Evolutionary conservation across 2,329 filamentous ascomycete genomes (phyloP), one percentile per base, ranked within the genome.

Genomic region (Alternaria angustiovoidea): DNA sequence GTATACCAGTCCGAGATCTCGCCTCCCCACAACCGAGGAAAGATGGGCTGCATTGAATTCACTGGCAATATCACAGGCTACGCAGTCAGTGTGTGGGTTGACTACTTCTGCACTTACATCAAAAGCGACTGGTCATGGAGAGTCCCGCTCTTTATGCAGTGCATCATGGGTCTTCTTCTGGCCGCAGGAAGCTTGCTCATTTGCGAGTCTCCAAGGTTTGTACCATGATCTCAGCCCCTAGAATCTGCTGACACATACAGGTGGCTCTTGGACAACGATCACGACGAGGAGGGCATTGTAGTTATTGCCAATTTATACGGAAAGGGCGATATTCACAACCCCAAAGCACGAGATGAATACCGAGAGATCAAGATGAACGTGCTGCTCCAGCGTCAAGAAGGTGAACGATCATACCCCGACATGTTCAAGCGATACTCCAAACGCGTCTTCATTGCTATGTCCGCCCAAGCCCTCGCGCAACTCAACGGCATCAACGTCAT

Each of bases 401-500:
- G 95, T 70, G 95, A 98, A 81, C 88, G 95, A 68, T 89, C 91
- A 0, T 99, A 98, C 79, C 71, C 80, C 39, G 95, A 98, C 64
- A 99, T 99, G 95, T 99, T 98, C 84, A 90, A 87, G 73, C 89
- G 92, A 64, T 98, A 98, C 83, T 87, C 86, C 75, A 95, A 91
- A 72, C 92, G 95, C 54, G 94, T 98, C 66, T 93, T 98, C 75
- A 98, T 98, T 77, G 95, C 95, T 80, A 98, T 98, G 95, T 98
- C 94, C 34, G 95, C 95, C 4, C 95, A 98, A 80, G 93, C 90
- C 6, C 87, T 99, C 66, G 95, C 95, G 28, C 95, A 99, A 80
- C 88, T 99, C 54, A 98, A 98, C 81, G 95, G 95, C 67, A 99
- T 99, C 83, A 99, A 99, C 80, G 95, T 99, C 76, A 99, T 99